Conservation (phyloP, 306 rosid species). For the Cotoneaster glaucophyllus region DNA sequence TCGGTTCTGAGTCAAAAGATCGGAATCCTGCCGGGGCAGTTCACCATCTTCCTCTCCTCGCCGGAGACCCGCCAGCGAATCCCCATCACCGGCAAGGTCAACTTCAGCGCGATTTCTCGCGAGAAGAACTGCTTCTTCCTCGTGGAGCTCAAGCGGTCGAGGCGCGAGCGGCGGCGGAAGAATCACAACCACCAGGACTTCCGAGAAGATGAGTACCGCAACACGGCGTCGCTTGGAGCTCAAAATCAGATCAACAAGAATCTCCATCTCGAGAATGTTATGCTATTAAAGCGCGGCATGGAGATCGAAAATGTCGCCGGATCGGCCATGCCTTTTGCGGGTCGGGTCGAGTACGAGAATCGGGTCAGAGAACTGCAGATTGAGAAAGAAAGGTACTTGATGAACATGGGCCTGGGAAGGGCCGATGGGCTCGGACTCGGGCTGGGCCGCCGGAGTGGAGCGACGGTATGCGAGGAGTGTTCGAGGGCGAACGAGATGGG, state of each 20-base stretch:
- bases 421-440: neutral
- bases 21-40: conserved; percentile 49
- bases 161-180: conserved; percentile 36
- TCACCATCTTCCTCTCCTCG: conserved; percentile 39
- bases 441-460: neutral
- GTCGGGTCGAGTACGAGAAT: conserved; percentile 29
- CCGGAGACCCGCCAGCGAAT: conserved; percentile 23
- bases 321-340: conserved; percentile 1
- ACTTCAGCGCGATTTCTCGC: conserved; percentile 32
- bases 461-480: conserved; percentile 42
- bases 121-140: conserved; percentile 41
- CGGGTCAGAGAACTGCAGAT: conserved; percentile 31
- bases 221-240: neutral
- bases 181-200: neutral
- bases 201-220: neutral
- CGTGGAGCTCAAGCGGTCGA: conserved; percentile 47
- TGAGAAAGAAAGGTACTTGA: conserved; percentile 32
- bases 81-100: conserved; percentile 47
- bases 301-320: conserved; percentile 19
- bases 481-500: conserved; percentile 23
- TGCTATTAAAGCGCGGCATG: conserved; percentile 36
- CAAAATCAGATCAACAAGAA: conserved; percentile 3
- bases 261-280: conserved; percentile 31
- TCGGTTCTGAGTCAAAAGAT: conserved; percentile 37
- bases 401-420: conserved; percentile 21